Percentiles rank a stretch among this genome's conserved stretches.
Evolutionary conservation across 2,329 filamentous ascomycete species (phyloP).

Genomic region (Aspergillus quadrilineatus): DNA sequence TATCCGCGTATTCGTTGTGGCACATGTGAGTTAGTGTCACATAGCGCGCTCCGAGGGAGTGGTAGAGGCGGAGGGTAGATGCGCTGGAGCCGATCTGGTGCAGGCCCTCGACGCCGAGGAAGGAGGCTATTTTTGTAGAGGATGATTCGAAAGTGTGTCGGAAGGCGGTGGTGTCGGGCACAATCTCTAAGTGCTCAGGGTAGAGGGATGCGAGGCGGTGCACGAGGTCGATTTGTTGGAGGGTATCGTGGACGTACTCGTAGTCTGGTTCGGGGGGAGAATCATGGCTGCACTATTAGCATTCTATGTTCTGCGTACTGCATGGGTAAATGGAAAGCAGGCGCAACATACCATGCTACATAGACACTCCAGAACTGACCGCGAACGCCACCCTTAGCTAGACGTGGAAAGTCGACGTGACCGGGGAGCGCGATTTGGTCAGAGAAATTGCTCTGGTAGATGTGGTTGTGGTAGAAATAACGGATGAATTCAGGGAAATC

Average conservation of each 20-base stretch:
- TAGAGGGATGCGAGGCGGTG: slow-evolving; percentile 25
- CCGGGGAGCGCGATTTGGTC: slow-evolving; percentile 45
- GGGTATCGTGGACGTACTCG: slow-evolving; percentile 22
- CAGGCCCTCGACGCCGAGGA: slow-evolving; percentile 79
- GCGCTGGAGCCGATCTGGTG: slow-evolving; percentile 86
- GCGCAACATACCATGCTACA: slow-evolving; percentile 47
- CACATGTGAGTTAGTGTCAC: slow-evolving; percentile 91
- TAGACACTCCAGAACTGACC: slow-evolving; percentile 95
- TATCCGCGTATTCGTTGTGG: slow-evolving; percentile 85
- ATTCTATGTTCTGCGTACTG: background rate
- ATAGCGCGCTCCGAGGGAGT: slow-evolving; percentile 79
- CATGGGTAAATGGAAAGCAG: background rate
- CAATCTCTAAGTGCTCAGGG: slow-evolving; percentile 6
- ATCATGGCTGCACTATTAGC: slow-evolving; percentile 7
- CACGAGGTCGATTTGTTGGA: slow-evolving; percentile 40
- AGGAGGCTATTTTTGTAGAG: slow-evolving; percentile 69
- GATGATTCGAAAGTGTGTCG: slow-evolving; percentile 54
- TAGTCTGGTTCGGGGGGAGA: background rate
- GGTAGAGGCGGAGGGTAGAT: slow-evolving; percentile 68
- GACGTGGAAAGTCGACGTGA: slow-evolving; percentile 77
- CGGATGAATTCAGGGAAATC: slow-evolving; percentile 78
- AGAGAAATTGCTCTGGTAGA: slow-evolving; percentile 73
- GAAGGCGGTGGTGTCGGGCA: slow-evolving; percentile 23
- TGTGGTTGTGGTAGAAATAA: slow-evolving; percentile 67
- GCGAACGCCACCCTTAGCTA: slow-evolving; percentile 64